A percentile compares a stretch with the other conserved stretches of the same genome.
Evolutionary conservation across 371 early-diverging fungal species (phyloP).

Genomic region (Mortierella polycephala): DNA sequence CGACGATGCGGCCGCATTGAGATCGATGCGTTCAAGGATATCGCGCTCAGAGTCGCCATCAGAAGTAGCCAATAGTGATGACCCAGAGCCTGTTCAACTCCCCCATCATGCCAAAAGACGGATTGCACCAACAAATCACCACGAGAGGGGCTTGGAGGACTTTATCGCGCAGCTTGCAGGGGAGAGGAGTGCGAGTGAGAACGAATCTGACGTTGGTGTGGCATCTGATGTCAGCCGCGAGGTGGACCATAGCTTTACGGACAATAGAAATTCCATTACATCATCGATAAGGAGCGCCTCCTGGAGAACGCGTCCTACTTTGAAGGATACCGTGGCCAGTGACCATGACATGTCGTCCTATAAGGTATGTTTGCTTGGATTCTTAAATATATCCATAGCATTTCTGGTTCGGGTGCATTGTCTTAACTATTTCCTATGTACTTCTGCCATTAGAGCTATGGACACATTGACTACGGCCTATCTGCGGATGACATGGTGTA

Average conservation of each 20-base stretch:
- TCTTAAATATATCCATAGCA: not conserved
- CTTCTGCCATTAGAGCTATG: not conserved
- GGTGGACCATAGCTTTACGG: not conserved
- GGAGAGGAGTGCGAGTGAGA: conserved; percentile 30
- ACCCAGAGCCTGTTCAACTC: conserved; percentile 3
- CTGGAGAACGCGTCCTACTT: not conserved
- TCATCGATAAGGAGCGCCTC: not conserved
- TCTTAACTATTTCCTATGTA: not conserved
- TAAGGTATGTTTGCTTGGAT: not conserved
- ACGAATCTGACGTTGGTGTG: not conserved
- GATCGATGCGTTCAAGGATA: conserved; percentile 16
- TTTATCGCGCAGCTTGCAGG: conserved; percentile 38
- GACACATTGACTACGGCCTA: not conserved
- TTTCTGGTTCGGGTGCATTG: too few species aligned
- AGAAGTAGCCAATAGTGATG: not conserved
- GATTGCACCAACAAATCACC: conserved; percentile 16
- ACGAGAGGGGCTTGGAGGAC: conserved; percentile 10
- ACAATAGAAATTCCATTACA: not conserved
- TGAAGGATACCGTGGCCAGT: conserved; percentile 11
- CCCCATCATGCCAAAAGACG: conserved; percentile 45
- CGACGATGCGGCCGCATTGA: conserved; percentile 21
- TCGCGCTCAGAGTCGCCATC: not conserved
- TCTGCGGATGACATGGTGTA: not conserved
- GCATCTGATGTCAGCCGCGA: not conserved
- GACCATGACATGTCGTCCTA: not conserved